Conservation (phyloP, 768 basidiomycete species). For the Suillus hirtellus region DNA sequence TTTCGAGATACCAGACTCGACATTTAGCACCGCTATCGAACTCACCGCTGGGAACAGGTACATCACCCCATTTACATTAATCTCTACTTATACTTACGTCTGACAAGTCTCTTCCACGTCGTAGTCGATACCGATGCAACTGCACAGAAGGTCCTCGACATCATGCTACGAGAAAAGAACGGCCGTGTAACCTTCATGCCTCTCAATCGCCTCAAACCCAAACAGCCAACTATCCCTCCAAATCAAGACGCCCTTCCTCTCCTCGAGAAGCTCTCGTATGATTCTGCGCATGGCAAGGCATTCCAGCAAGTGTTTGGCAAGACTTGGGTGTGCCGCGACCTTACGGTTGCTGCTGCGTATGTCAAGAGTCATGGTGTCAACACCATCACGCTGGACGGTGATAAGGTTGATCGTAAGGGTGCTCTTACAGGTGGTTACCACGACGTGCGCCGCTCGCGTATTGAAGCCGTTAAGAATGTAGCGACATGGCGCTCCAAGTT, state of each 20-base stretch:
- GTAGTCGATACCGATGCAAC: conserved; percentile 97
- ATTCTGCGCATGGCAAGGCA: conserved; percentile 69
- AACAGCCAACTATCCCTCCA: conserved; percentile 58
- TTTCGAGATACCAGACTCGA: conserved; percentile 84
- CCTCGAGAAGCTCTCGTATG: conserved; percentile 79
- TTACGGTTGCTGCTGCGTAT: conserved; percentile 90
- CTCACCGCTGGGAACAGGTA: conserved; percentile 95
- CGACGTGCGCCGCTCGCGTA: conserved; percentile 85
- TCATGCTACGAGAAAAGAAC: conserved; percentile 91
- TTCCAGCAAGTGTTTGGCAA: conserved; percentile 98
- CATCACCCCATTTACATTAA: background rate
- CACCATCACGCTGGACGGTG: conserved; percentile 96
- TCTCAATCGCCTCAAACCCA: conserved; percentile 88
- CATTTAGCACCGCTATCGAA: conserved; percentile 91
- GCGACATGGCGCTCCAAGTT: conserved; percentile 73
- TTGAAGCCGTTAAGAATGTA: conserved; percentile 82
- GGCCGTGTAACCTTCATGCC: conserved; percentile 99
- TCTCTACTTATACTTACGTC: conserved; percentile 15
- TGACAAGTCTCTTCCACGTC: conserved; percentile 85
- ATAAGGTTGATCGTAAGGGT: conserved; percentile 96
- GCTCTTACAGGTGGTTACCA: conserved; percentile 96
- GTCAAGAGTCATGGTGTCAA: conserved; percentile 94
- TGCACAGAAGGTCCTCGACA: conserved; percentile 85
- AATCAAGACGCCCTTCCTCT: conserved; percentile 80
- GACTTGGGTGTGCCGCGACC: conserved; percentile 92